Evolutionary conservation across 345 rosid genomes (phyloP).

Genomic region (Hevea brasiliensis): DNA sequence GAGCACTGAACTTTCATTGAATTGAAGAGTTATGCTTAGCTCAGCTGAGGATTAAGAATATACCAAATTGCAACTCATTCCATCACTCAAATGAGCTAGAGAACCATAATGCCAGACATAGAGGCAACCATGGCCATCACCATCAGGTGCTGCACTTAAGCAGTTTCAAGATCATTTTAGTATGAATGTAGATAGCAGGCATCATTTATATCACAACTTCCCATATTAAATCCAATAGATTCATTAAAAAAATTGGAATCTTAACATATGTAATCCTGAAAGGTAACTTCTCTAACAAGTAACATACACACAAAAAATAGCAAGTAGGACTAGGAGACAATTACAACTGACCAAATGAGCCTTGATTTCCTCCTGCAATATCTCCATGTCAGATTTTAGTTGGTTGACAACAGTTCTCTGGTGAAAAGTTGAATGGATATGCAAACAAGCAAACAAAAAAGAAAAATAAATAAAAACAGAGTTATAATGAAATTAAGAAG

Average conservation of each 20-base stretch:
- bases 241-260: background rate
- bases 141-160: background rate
- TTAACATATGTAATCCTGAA: background rate
- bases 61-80: background rate
- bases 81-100: background rate
- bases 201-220: background rate
- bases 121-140: background rate
- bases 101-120: background rate
- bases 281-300: background rate
- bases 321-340: background rate
- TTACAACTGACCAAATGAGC: conserved; percentile 63
- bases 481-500: background rate
- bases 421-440: conserved; percentile 15
- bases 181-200: background rate
- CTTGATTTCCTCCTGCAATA: conserved; percentile 76
- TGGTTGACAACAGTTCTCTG: conserved; percentile 93
- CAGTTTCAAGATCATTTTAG: background rate
- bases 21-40: background rate
- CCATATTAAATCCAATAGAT: no score
- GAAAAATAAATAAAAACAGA: background rate
- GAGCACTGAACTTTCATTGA: background rate
- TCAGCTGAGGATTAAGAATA: background rate
- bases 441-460: background rate
- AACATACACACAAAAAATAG: background rate
- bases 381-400: conserved; percentile 85